Evolutionary conservation across 2,329 filamentous ascomycete genomes (phyloP).

Genomic region (Trichoderma guizhouense): DNA sequence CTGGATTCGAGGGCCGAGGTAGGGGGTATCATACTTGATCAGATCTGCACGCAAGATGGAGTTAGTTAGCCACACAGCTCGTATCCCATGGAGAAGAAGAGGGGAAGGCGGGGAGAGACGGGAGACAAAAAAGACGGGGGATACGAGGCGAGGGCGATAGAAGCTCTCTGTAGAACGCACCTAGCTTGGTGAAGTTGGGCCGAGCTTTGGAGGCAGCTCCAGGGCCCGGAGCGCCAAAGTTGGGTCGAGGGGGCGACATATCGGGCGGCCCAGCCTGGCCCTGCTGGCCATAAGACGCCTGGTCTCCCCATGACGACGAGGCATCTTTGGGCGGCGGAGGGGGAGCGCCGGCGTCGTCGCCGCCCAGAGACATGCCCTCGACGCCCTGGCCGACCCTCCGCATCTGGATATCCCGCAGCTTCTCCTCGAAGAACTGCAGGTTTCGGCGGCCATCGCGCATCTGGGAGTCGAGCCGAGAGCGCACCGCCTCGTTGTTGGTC

Average conservation of each 20-base stretch:
- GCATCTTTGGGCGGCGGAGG: slow-evolving; percentile 76
- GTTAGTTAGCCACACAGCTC: not conserved
- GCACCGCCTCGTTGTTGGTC: slow-evolving; percentile 88
- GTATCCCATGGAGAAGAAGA: not conserved
- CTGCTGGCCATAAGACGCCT: slow-evolving; percentile 62
- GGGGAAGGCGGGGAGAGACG: not conserved
- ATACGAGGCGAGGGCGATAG: not conserved
- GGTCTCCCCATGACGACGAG: slow-evolving; percentile 47
- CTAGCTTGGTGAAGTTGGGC: slow-evolving; percentile 93
- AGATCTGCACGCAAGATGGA: slow-evolving; percentile 61
- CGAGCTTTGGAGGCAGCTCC: slow-evolving; percentile 67
- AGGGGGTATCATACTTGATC: slow-evolving; percentile 96
- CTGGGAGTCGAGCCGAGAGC: slow-evolving; percentile 86
- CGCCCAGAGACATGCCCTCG: slow-evolving; percentile 62
- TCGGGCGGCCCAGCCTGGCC: slow-evolving; percentile 64
- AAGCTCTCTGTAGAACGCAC: slow-evolving; percentile 50
- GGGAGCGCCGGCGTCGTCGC: slow-evolving; percentile 46
- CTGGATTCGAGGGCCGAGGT: slow-evolving; percentile 94
- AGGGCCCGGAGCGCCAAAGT: slow-evolving; percentile 68
- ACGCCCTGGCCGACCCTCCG: slow-evolving; percentile 68
- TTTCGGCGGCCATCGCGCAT: slow-evolving; percentile 92
- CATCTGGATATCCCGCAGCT: slow-evolving; percentile 82
- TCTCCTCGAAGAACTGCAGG: slow-evolving; percentile 92
- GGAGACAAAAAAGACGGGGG: not conserved
- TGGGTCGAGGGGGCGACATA: slow-evolving; percentile 76